Evolutionary conservation across 1,284 basidiomycete species (phyloP).

Genomic region (Porogramme epimiltina): DNA sequence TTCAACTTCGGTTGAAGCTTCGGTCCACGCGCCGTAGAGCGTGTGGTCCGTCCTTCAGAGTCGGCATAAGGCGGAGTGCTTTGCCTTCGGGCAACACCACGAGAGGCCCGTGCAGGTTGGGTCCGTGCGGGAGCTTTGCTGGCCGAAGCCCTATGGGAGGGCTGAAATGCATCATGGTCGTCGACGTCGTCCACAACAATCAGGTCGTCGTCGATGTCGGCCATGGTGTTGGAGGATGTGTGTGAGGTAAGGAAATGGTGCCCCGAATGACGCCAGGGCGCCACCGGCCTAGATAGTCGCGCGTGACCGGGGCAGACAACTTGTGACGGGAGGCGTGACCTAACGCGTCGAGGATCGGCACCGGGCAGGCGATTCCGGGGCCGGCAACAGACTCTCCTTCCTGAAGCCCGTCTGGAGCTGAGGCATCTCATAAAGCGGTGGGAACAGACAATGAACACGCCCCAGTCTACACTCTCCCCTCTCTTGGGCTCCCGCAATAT

Average conservation of each 20-base stretch:
- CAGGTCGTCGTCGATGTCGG: slow-evolving; percentile 55
- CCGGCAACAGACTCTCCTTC: no score
- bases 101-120: slow-evolving; percentile 24
- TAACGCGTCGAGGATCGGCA: not conserved
- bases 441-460: slow-evolving; percentile 4
- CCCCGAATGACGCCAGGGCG: not conserved
- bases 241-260: not conserved
- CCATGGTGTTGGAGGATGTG: slow-evolving; percentile 8
- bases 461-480: slow-evolving; percentile 17
- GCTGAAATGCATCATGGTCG: slow-evolving; percentile 32
- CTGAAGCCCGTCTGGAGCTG: not conserved
- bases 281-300: not conserved
- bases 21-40: slow-evolving; percentile 36
- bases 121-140: slow-evolving; percentile 17
- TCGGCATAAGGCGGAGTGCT: slow-evolving; percentile 31
- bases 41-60: slow-evolving; percentile 36
- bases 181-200: slow-evolving; percentile 66
- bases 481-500: slow-evolving; percentile 10
- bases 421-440: not conserved
- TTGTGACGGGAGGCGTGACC: not conserved
- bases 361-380: no score
- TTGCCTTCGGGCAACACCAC: slow-evolving; percentile 23
- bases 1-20: slow-evolving; percentile 77
- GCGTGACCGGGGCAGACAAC: not conserved
- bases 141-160: slow-evolving; percentile 19